Conservation (phyloP, 2,329 filamentous ascomycete species). For the Cladosporium phlei region DNA sequence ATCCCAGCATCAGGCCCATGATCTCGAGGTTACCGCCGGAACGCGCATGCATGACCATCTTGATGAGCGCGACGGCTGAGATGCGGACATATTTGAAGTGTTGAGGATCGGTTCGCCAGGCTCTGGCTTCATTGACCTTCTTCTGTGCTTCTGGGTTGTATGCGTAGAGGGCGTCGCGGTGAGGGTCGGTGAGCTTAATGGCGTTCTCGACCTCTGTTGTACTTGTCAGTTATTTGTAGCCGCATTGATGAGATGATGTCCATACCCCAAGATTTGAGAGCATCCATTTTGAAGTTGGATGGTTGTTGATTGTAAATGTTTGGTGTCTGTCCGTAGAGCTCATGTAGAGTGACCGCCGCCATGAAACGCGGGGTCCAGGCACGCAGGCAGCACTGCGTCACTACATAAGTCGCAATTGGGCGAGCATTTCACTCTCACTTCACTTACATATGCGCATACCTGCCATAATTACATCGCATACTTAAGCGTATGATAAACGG, state of each 20-base stretch:
- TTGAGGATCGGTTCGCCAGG: constrained; percentile 73
- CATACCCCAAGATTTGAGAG: constrained; percentile 59
- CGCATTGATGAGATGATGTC: constrained; percentile 1
- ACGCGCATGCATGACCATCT: constrained; percentile 99
- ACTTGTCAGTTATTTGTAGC: constrained; percentile 13
- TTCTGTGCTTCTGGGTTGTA: constrained; percentile 69
- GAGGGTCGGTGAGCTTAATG: constrained; percentile 72
- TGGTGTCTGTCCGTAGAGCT: too few species aligned
- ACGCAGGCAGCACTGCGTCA: too few species aligned
- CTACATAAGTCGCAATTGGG: too few species aligned
- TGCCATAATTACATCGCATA: too few species aligned
- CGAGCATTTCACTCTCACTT: too few species aligned
- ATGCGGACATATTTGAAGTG: constrained; percentile 94
- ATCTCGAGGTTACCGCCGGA: constrained; percentile 87
- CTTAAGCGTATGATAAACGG: too few species aligned
- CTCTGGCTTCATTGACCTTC: constrained; percentile 57
- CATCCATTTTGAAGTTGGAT: constrained; percentile 29
- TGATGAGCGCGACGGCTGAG: constrained; percentile 86
- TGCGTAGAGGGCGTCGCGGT: constrained; percentile 84
- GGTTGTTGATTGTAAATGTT: not conserved
- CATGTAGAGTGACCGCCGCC: too few species aligned
- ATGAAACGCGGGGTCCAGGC: too few species aligned
- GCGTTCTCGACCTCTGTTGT: constrained; percentile 78
- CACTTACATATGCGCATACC: too few species aligned
- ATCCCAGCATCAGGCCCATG: constrained; percentile 98